Conservation (phyloP, 495 filamentous ascomycete genomes). For the Massariosphaeria phaeospora region DNA sequence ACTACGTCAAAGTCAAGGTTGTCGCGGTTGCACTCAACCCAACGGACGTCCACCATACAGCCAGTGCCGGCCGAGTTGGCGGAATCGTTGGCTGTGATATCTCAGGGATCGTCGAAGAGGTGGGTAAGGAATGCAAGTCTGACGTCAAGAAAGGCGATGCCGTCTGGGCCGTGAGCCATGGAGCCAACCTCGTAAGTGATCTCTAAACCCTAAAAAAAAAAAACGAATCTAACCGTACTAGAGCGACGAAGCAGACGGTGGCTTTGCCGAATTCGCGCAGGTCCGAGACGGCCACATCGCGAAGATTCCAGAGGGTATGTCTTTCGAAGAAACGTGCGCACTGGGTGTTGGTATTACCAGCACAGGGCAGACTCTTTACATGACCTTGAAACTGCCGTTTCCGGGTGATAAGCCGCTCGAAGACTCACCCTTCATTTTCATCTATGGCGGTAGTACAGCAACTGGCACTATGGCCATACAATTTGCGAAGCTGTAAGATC, state of each 20-base stretch:
- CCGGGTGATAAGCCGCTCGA: constrained; percentile 29
- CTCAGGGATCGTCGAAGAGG: constrained; percentile 49
- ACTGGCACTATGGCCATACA: constrained; percentile 56
- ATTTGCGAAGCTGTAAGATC: constrained; percentile 44
- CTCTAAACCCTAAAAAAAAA: no score
- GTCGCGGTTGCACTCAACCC: constrained; percentile 52
- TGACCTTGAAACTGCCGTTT: constrained; percentile 42
- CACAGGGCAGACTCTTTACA: constrained; percentile 45
- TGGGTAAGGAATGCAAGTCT: constrained; percentile 50
- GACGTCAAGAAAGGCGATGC: constrained; percentile 48
- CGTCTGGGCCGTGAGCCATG: constrained; percentile 49
- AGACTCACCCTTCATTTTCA: constrained; percentile 39
- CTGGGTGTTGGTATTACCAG: constrained; percentile 51
- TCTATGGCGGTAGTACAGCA: constrained; percentile 47
- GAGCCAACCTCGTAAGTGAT: constrained; percentile 38
- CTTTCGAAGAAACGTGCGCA: constrained; percentile 51
- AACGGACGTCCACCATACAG: constrained; percentile 54
- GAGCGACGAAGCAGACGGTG: no score
- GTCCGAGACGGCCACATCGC: constrained; percentile 48
- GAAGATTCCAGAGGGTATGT: constrained; percentile 51
- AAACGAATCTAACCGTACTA: no score
- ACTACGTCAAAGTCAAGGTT: constrained; percentile 42
- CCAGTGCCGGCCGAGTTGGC: constrained; percentile 31
- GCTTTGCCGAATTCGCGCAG: constrained; percentile 51
- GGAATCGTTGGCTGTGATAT: constrained; percentile 52